Conservation (phyloP, 257 asterid species). For the Plantago elongata region DNA sequence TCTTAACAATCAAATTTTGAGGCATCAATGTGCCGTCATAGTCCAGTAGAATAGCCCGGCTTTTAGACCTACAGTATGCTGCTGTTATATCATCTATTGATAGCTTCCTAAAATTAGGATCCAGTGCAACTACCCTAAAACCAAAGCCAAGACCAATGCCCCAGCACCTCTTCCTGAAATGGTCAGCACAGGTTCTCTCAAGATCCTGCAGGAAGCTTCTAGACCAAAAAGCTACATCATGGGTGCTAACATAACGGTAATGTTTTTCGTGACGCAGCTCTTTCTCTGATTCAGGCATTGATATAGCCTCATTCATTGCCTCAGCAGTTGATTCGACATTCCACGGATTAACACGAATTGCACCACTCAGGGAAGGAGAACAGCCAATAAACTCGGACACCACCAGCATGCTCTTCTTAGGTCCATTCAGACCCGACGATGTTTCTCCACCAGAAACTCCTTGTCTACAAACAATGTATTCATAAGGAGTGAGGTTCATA, state of each 20-base stretch:
- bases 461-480: conserved; percentile 79
- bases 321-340: conserved; percentile 82
- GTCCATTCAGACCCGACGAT: conserved; percentile 46
- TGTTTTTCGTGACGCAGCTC: conserved; percentile 85
- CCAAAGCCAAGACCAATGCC: conserved; percentile 92
- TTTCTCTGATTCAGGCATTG: conserved; percentile 71
- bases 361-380: conserved; percentile 92
- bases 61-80: conserved; percentile 55
- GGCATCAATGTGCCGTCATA: conserved; percentile 96
- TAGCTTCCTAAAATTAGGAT: conserved; percentile 84
- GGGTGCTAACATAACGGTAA: conserved; percentile 76
- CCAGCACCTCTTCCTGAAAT: conserved; percentile 83
- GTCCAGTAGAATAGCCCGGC: conserved; percentile 83
- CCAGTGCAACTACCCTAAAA: conserved; percentile 81
- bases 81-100: conserved; percentile 63
- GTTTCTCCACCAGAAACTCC: conserved; percentile 59
- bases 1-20: conserved; percentile 66
- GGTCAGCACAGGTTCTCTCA: conserved; percentile 89
- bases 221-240: conserved; percentile 79
- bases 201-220: conserved; percentile 87
- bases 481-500: conserved; percentile 88
- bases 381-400: conserved; percentile 91
- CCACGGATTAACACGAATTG: conserved; percentile 92
- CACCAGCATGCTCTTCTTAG: conserved; percentile 86
- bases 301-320: conserved; percentile 81